Conservation (phyloP, 805 yeast genomes). For the Cyberlindnera lachancei region DNA sequence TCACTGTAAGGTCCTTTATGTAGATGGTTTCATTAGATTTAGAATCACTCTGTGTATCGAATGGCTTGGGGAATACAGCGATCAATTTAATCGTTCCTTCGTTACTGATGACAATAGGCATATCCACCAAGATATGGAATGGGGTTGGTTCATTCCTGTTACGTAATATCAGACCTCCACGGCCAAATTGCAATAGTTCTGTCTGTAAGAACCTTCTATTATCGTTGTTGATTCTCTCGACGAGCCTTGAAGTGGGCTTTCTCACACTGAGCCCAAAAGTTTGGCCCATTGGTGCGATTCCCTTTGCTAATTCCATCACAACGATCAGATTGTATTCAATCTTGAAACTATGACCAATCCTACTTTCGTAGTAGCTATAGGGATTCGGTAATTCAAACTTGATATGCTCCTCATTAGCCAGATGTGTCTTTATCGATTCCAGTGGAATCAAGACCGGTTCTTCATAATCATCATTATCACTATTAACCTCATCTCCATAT, state of each 20-base stretch:
- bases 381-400: not conserved
- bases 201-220: not conserved
- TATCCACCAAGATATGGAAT: not conserved
- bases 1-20: slow-evolving; percentile 1
- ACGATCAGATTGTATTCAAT: slow-evolving; percentile 1
- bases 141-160: not conserved
- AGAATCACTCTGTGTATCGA: not conserved
- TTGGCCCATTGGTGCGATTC: not conserved
- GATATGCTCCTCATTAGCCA: not conserved
- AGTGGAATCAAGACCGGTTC: not conserved
- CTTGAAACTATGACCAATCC: not conserved
- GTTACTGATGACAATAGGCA: too few relatives aligned
- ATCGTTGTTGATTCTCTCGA: too few relatives aligned
- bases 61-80: too few relatives aligned
- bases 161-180: not conserved
- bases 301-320: not conserved
- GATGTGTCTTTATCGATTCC: not conserved
- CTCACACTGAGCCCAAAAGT: too few relatives aligned
- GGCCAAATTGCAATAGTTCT: not conserved
- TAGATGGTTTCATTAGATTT: not conserved
- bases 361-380: not conserved
- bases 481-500: too few relatives aligned
- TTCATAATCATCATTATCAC: not conserved
- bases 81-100: too few relatives aligned
- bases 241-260: too few relatives aligned